Percentiles rank a stretch among this genome's conserved stretches.
Evolutionary conservation across 2,329 filamentous ascomycete genomes (phyloP).

Genomic region (Thielaviopsis ethacetica): DNA sequence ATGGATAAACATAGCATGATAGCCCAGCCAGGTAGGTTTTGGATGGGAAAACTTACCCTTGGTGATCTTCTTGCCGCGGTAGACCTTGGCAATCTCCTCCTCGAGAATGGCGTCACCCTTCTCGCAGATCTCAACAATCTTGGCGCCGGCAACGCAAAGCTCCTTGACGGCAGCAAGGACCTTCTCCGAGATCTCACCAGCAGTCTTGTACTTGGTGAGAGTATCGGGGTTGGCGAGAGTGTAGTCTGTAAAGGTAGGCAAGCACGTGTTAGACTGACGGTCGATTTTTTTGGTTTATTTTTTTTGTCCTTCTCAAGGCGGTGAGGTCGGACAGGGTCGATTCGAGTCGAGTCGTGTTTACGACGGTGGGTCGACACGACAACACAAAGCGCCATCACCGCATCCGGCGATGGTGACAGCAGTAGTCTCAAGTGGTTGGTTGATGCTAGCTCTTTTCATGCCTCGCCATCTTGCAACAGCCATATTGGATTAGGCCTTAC

Average conservation of each 20-base stretch:
- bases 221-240: constrained; percentile 83
- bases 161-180: constrained; percentile 71
- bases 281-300: not conserved
- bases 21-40: not conserved
- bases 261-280: not conserved
- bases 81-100: constrained; percentile 88
- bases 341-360: not conserved
- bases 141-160: constrained; percentile 66
- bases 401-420: not conserved
- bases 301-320: not conserved
- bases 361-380: not conserved
- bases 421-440: not conserved
- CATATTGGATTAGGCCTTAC: not conserved
- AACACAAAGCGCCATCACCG: not conserved
- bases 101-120: constrained; percentile 89
- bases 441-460: not conserved
- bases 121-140: constrained; percentile 88
- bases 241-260: constrained; percentile 46
- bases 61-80: constrained; percentile 90
- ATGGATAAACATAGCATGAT: not conserved
- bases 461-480: not conserved
- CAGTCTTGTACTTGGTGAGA: constrained; percentile 98
- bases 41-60: constrained; percentile 51
- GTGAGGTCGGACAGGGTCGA: not conserved
- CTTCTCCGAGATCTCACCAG: constrained; percentile 87